Evolutionary conservation across 163 green algal species (phyloP).

Genomic region (Chloroidium sp.): DNA sequence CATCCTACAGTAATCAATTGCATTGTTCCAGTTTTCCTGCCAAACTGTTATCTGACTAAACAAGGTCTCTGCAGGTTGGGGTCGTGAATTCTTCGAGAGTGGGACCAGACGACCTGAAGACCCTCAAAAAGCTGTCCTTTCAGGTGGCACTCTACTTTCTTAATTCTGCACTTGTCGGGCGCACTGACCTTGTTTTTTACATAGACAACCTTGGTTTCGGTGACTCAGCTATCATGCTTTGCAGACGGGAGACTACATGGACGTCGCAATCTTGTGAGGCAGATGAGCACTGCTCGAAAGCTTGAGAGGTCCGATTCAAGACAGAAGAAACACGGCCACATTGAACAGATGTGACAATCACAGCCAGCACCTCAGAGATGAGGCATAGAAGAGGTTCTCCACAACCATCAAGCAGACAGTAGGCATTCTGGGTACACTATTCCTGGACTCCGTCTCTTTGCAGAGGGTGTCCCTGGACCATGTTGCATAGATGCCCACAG

Average conservation of each 20-base stretch:
- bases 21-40: too few relatives aligned
- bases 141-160: slow-evolving; percentile 22
- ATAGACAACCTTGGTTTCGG: not conserved
- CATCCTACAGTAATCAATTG: not conserved
- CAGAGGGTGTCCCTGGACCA: too few relatives aligned
- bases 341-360: not conserved
- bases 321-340: not conserved
- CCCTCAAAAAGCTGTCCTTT: slow-evolving; percentile 65
- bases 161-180: too few relatives aligned
- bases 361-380: not conserved
- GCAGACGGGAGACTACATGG: slow-evolving; percentile 44
- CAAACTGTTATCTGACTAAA: too few relatives aligned
- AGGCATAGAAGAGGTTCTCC: not conserved
- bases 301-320: too few relatives aligned
- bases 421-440: too few relatives aligned
- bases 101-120: slow-evolving; percentile 62
- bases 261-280: slow-evolving; percentile 31
- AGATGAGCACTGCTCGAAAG: too few relatives aligned
- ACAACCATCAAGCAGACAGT: slow-evolving; percentile 24
- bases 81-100: slow-evolving; percentile 33
- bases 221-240: not conserved
- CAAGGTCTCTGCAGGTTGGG: slow-evolving; percentile 38
- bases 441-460: too few relatives aligned
- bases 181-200: not conserved
- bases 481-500: too few relatives aligned